Percentiles rank a stretch among this genome's conserved stretches.
Evolutionary conservation across 257 asterid genomes (phyloP).

Genomic region (Cinchona pubescens): DNA sequence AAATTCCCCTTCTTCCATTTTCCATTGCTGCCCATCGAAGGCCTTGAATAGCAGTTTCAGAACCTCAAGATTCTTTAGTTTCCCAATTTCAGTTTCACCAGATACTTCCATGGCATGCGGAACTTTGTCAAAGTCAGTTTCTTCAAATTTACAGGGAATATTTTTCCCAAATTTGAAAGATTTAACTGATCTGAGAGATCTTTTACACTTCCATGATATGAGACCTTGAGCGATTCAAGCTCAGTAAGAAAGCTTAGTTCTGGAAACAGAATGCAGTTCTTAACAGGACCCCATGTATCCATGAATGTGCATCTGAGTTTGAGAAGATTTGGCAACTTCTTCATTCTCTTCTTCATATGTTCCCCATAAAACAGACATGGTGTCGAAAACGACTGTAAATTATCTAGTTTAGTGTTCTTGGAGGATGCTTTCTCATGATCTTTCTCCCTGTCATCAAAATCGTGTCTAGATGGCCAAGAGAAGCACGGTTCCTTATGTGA

Average conservation of each 20-base stretch:
- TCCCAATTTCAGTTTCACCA: not conserved
- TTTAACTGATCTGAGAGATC: not conserved
- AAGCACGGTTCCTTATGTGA: too few relatives aligned
- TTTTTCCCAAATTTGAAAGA: not conserved
- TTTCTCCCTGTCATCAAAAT: not conserved
- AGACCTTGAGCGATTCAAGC: not conserved
- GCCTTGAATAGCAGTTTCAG: not conserved
- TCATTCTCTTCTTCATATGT: constrained; percentile 7
- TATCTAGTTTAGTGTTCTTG: not conserved
- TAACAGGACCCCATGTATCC: not conserved
- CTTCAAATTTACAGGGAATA: not conserved
- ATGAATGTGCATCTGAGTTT: not conserved
- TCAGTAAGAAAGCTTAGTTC: not conserved
- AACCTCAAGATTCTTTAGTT: not conserved
- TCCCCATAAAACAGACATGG: not conserved
- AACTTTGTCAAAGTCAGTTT: not conserved
- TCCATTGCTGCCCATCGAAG: not conserved
- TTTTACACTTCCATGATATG: too few relatives aligned
- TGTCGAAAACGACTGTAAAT: not conserved
- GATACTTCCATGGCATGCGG: not conserved
- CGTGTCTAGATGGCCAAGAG: not conserved
- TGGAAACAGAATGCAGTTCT: not conserved
- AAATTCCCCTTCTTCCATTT: not conserved
- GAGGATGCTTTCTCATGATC: not conserved
- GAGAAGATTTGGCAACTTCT: not conserved